Base-by-base conservation (phyloP, 345 rosid genomes). In the Geranium brycei region DNA sequence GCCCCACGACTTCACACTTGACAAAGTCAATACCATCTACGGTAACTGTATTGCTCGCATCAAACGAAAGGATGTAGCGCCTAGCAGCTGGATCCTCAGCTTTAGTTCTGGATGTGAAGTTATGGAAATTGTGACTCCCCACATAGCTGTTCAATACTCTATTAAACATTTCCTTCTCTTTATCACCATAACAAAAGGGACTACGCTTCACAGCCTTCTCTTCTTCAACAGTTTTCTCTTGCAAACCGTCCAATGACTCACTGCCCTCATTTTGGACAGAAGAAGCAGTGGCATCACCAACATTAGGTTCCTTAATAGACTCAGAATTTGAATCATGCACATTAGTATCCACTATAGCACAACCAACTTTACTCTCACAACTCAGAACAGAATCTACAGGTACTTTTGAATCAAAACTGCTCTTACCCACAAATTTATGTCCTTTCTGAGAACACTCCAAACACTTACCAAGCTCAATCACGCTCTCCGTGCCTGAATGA, bases 111-210 rank as follows among this genome's bases (percentile, higher is more conserved):
- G 99, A 85, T 17, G 97, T 93, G 73, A 90, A 93, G 69, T 93
- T 90, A 73, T 90, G 99, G 68, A 90, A 93, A 81, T 93, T 90
- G 78, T 93, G 97, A 69, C 86, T 81, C 15, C 99, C 99, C 19
- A 85, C 90, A 31, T 86, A 93, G 68, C 72, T 68, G 55, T 75
- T 71, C 79, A 93, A 70, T 72, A 93, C 86, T 64, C 89, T 73
- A 68, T 88, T 90, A 70, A 93, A 83, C 72, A 89, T 85, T 79
- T 83, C 87, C 72, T 72, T 88, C 77, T 90, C 90, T 65, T 82
- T 69, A 70, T 83, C 83, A 30, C 89, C 91, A 58, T 86, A 90
- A 64, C 72, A 66, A 69, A 86, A 88, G 15, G 19, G 71, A 58
- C 77, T 73, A 57, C 67, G 68, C n/a, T 65, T 71, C 13, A 58